Base-by-base conservation (phyloP, 345 rosid species). In the Rhodomyrtus tomentosa region DNA sequence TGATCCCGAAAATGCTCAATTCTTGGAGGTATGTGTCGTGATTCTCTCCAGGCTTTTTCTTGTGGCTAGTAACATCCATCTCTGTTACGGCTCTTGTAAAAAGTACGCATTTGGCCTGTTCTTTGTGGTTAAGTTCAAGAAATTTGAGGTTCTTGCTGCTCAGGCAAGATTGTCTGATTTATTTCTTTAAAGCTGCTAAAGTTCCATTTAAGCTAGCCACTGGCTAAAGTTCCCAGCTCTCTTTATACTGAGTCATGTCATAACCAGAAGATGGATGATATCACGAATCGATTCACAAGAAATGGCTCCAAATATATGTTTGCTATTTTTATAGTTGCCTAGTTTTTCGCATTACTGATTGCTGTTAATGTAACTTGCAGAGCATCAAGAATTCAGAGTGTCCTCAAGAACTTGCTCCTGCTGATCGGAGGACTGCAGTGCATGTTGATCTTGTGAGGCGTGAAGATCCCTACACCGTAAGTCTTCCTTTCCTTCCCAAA, bases 341-440 rank as follows among this genome's bases (percentile, higher is more conserved):
- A 53, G 50, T 48, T 73, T 85, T 68, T 83, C 55, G 52, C 53
- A 53, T 38, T 82, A 6, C 52, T 81, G 11, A 81, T 81, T 81
- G 24, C 32, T 51, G 56, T 54, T 48, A 24, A 62, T 85, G 36
- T 54, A n/a, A 82, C 50, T 82, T 81, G 92, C 91, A 97, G 98
- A 95, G 98, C 91, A 93, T 95, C 83, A 88, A 84, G 86, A 93
- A 84, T 36, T 94, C 96, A 25, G 92, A 91, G 90, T 95, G 98
- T 82, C 99, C 99, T 0, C 86, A 81, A 87, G 99, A 97, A 90
- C 98, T 97, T 80, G 88, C 90, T 84, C 96, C 95, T 25, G 88
- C 88, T 40, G 94, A 95, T 87, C 85, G 90, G 87, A 92, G 91
- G 85, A 88, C 94, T 49, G 83, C 87, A 84, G 98, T 95, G 87